Conservation (phyloP, 805 yeast genomes). For the Komagataella kurtzmanii region DNA sequence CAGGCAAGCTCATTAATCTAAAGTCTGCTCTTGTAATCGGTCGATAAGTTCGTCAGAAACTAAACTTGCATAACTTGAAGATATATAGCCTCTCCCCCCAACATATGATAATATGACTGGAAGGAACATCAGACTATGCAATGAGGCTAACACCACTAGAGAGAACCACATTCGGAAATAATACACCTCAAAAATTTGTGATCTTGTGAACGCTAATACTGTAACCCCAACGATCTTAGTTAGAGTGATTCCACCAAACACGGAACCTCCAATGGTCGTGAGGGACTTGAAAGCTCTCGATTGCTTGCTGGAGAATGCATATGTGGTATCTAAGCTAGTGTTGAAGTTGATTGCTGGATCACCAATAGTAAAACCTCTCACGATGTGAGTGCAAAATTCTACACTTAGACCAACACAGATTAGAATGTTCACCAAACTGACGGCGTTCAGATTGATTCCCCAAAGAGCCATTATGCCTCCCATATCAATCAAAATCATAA, state of each 20-base stretch:
- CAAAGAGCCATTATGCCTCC: constrained; percentile 72
- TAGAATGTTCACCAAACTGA: constrained; percentile 74
- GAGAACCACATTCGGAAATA: constrained; percentile 93
- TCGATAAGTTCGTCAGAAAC: neutral
- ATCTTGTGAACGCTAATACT: constrained; percentile 76
- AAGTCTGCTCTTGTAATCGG: neutral
- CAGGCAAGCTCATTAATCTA: neutral
- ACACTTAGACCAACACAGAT: constrained; percentile 92
- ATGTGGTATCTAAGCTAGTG: constrained; percentile 2
- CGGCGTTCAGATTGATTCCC: constrained; percentile 74
- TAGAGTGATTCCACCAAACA: constrained; percentile 78
- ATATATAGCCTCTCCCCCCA: constrained; percentile 46
- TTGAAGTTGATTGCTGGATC: constrained; percentile 9
- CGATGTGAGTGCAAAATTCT: constrained; percentile 84
- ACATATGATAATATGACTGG: constrained; percentile 58
- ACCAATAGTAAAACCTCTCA: constrained; percentile 55
- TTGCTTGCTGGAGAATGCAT: constrained; percentile 6
- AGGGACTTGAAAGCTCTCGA: constrained; percentile 44
- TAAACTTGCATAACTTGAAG: neutral
- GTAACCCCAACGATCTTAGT: constrained; percentile 83
- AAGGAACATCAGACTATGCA: constrained; percentile 66
- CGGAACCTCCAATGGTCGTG: constrained; percentile 76
- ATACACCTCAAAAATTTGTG: constrained; percentile 81
- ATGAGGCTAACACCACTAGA: constrained; percentile 59
- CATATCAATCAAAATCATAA: constrained; percentile 54